phyloP scores from a whole-genome alignment of 2,329 filamentous ascomycete genomes.

The Sporothrix inflata region DNA sequence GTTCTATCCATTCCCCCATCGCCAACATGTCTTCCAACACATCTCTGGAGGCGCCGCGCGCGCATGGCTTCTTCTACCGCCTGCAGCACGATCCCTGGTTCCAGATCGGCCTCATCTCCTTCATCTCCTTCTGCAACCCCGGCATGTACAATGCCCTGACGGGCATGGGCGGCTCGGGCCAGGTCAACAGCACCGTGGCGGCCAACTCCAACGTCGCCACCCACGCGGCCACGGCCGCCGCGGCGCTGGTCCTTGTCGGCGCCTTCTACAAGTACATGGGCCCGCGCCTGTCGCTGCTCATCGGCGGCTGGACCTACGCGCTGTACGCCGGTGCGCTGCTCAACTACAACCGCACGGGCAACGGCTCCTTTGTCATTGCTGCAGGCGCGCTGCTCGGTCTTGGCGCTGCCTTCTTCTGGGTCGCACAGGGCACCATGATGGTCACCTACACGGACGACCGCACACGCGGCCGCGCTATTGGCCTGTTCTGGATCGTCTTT shows the following conservation, averaged over 20 bases:
- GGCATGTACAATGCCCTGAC: slow-evolving; percentile 37
- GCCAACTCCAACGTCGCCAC: slow-evolving; percentile 58
- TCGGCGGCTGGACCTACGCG: slow-evolving; percentile 77
- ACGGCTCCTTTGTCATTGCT: slow-evolving; percentile 73
- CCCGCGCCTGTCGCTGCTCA: slow-evolving; percentile 66
- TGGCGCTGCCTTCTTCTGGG: slow-evolving; percentile 80
- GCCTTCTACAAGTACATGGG: slow-evolving; percentile 75
- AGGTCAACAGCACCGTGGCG: slow-evolving; percentile 59
- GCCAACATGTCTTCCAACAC: slow-evolving; percentile 7
- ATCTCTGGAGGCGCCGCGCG: not conserved
- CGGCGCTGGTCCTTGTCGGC: slow-evolving; percentile 45
- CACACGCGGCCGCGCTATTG: slow-evolving; percentile 85
- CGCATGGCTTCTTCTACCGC: slow-evolving; percentile 22
- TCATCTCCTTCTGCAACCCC: slow-evolving; percentile 32
- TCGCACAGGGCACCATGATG: slow-evolving; percentile 82
- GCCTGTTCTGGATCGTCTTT: slow-evolving; percentile 94
- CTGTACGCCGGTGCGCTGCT: slow-evolving; percentile 74
- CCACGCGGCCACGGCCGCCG: slow-evolving; percentile 55
- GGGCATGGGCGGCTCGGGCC: slow-evolving; percentile 47
- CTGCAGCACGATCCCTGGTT: slow-evolving; percentile 30
- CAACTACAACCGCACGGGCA: slow-evolving; percentile 68
- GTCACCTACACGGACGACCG: slow-evolving; percentile 84
- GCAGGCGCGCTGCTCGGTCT: slow-evolving; percentile 75
- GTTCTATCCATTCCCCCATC: not conserved
- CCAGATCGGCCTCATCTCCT: slow-evolving; percentile 30